These are phyloP conservation scores for Xylaria scruposa DNA, from an alignment of 495 filamentous ascomycete species.

Conservation along the genomic window DNA sequence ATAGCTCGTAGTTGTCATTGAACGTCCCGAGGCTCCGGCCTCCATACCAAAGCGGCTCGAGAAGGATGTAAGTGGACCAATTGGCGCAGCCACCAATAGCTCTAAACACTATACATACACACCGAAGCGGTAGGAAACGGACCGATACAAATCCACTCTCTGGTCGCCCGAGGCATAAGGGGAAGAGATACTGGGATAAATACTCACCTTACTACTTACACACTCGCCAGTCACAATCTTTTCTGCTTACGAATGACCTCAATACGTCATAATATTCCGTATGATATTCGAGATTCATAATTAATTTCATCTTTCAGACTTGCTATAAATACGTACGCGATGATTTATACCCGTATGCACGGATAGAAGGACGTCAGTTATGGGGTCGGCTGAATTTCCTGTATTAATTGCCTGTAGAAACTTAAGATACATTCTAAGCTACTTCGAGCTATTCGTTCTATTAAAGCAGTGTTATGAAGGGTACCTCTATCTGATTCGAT, in stretches of 20 bases:
- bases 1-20: neutral
- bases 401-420: too few species aligned
- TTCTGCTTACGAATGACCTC: neutral
- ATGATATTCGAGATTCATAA: neutral
- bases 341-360: neutral
- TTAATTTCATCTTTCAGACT: neutral
- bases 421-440: too few species aligned
- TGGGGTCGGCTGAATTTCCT: too few species aligned
- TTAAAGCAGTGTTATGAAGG: too few species aligned
- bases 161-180: neutral
- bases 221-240: neutral
- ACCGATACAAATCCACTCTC: neutral
- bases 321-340: neutral
- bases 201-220: neutral
- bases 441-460: too few species aligned
- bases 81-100: neutral
- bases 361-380: too few species aligned
- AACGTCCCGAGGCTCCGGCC: neutral
- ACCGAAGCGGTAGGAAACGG: neutral
- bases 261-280: neutral
- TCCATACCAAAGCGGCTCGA: neutral
- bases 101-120: neutral
- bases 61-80: neutral
- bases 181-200: neutral
- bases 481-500: too few species aligned